Conservation (phyloP, 1,284 basidiomycete genomes). For the Apiotrichum domesticum region DNA sequence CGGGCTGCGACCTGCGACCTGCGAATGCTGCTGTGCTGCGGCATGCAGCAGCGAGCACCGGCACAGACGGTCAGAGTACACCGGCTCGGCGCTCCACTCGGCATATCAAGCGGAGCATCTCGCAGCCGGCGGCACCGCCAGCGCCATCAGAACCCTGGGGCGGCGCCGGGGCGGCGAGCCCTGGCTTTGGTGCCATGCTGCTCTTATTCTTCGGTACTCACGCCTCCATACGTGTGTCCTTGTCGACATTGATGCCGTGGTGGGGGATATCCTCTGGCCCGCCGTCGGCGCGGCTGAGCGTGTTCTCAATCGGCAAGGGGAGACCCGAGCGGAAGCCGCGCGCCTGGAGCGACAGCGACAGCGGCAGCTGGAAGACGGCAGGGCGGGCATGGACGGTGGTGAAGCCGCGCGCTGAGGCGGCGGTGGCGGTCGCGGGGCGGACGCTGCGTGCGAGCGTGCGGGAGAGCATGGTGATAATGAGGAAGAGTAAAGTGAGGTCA, state of each 20-base stretch:
- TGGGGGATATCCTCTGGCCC: conserved; percentile 37
- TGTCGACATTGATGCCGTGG: conserved; percentile 41
- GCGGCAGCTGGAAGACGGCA: not conserved
- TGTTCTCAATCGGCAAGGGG: not conserved
- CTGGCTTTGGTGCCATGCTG: not conserved
- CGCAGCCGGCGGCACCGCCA: no score
- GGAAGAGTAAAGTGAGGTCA: not conserved
- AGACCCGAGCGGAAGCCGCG: conserved; percentile 17
- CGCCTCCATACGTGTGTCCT: conserved; percentile 38
- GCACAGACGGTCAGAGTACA: no score
- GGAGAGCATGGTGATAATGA: not conserved
- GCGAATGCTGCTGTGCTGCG: no score
- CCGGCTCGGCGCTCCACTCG: no score
- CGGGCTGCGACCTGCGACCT: no score
- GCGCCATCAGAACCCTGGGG: not conserved
- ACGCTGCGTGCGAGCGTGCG: no score
- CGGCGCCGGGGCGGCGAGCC: not conserved
- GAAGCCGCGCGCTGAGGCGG: conserved; percentile 2
- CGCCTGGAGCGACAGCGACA: not conserved
- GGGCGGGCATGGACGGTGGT: not conserved
- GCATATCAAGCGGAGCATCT: no score
- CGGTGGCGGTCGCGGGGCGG: conserved; percentile 1
- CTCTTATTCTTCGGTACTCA: conserved; percentile 17
- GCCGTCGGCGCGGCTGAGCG: conserved; percentile 23
- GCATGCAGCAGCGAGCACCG: no score